These are phyloP conservation scores for Mortierella sp. DNA, from an alignment of 371 early-diverging fungal species.

Conservation along the genomic window DNA sequence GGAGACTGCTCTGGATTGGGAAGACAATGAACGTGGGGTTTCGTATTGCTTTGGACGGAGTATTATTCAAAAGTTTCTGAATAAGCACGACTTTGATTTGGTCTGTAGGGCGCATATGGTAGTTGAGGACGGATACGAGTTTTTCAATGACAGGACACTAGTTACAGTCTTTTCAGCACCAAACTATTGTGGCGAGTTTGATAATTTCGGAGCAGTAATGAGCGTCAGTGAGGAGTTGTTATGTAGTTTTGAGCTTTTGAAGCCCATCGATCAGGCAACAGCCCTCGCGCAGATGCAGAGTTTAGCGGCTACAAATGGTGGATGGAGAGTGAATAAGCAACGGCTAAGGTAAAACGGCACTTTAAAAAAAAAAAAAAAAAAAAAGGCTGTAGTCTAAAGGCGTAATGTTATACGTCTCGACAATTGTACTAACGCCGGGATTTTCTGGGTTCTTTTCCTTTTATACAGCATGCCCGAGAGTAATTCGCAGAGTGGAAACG, in stretches of 20 bases:
- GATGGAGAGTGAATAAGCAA: slow-evolving; percentile 56
- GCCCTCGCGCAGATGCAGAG: slow-evolving; percentile 52
- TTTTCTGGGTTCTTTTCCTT: slow-evolving; percentile 3
- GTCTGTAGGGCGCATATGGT: slow-evolving; percentile 99
- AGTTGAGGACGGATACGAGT: slow-evolving; percentile 99
- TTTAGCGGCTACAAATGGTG: slow-evolving; percentile 50
- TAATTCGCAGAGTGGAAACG: slow-evolving; percentile 21
- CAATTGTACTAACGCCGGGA: not conserved
- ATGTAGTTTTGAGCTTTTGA: slow-evolving; percentile 71
- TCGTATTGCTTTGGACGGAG: slow-evolving; percentile 95
- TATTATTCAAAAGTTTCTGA: slow-evolving; percentile 91
- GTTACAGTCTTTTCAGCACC: slow-evolving; percentile 99
- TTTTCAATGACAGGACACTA: slow-evolving; percentile 95
- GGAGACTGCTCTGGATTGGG: slow-evolving; percentile 88
- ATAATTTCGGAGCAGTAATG: slow-evolving; percentile 98
- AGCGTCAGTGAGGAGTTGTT: slow-evolving; percentile 93
- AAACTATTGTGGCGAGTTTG: slow-evolving; percentile 99
- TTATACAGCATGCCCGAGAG: slow-evolving; percentile 25
- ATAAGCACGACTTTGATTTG: slow-evolving; percentile 92
- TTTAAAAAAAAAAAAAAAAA: not conserved
- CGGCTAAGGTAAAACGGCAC: slow-evolving; percentile 32
- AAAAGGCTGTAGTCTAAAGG: not conserved
- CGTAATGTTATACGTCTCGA: not conserved
- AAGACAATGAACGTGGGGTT: slow-evolving; percentile 99
- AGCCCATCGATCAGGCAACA: slow-evolving; percentile 54